phyloP scores from a whole-genome alignment of 108 stramenopile species.

The Cyclotella atomus region DNA sequence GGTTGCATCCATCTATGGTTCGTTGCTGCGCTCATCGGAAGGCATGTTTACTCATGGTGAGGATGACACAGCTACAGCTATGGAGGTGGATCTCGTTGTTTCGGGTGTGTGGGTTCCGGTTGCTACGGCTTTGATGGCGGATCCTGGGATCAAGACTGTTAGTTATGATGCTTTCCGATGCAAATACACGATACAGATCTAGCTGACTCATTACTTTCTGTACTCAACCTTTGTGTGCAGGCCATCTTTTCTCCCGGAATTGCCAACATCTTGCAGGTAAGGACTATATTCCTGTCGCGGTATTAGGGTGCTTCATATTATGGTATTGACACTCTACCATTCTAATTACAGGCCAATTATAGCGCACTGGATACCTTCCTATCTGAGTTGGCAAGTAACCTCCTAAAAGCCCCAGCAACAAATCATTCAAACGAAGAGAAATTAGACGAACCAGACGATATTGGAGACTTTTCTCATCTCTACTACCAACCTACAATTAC shows the following conservation, averaged over 20 bases:
- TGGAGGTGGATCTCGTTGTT: slow-evolving; percentile 84
- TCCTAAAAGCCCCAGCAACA: slow-evolving; percentile 37
- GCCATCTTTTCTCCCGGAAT: slow-evolving; percentile 93
- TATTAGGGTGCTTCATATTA: background rate
- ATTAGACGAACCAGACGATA: background rate
- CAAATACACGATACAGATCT: no score
- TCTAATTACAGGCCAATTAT: slow-evolving; percentile 60
- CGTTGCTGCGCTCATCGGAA: slow-evolving; percentile 69
- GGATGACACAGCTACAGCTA: background rate
- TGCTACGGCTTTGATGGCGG: slow-evolving; percentile 87
- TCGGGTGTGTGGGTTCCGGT: slow-evolving; percentile 90
- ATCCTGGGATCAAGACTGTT: slow-evolving; percentile 86
- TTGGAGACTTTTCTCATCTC: slow-evolving; percentile 50
- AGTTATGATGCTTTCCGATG: no score
- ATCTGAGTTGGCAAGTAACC: slow-evolving; percentile 60
- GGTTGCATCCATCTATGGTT: slow-evolving; percentile 63
- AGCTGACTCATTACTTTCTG: no score
- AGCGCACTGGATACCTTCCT: slow-evolving; percentile 78
- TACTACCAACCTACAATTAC: slow-evolving; percentile 65
- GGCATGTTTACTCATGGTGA: slow-evolving; percentile 62
- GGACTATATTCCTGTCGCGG: background rate
- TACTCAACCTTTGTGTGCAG: no score
- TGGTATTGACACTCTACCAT: background rate
- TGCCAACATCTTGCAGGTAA: slow-evolving; percentile 77
- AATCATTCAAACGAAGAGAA: slow-evolving; percentile 6